phyloP scores from a whole-genome alignment of 23 red algal species.

The Agarophyton chilense region DNA sequence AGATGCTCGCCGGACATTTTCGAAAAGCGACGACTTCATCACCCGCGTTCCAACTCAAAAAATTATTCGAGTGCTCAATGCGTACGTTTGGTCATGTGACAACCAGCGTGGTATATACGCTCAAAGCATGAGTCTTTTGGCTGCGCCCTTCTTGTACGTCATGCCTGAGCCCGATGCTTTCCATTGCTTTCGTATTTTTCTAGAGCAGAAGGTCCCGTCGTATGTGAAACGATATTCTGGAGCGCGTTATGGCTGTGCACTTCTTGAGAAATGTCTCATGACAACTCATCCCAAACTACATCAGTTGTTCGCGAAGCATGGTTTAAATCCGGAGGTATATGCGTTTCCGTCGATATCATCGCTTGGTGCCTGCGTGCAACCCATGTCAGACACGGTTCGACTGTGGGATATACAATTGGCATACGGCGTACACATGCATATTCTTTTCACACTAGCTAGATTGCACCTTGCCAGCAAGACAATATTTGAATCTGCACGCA shows the following conservation, averaged over 20 bases:
- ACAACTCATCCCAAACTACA: conserved; percentile 55
- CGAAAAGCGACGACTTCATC: conserved; percentile 84
- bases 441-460: conserved; percentile 82
- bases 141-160: conserved; percentile 91
- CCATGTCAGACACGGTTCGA: conserved; percentile 86
- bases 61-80: conserved; percentile 86
- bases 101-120: conserved; percentile 68
- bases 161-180: conserved; percentile 96
- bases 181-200: conserved; percentile 76
- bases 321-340: conserved; percentile 81
- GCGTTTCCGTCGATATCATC: conserved; percentile 89
- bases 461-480: conserved; percentile 64
- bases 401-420: conserved; percentile 90
- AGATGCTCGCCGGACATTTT: conserved; percentile 88
- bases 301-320: conserved; percentile 39
- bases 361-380: conserved; percentile 80
- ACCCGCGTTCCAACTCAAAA: conserved; percentile 76
- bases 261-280: conserved; percentile 73
- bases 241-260: conserved; percentile 66
- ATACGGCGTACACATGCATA: conserved; percentile 85
- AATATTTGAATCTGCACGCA: conserved; percentile 37
- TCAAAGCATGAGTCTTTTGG: conserved; percentile 83
- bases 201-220: conserved; percentile 70
- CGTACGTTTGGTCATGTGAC: conserved; percentile 76
- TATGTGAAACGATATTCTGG: conserved; percentile 87